Evolutionary conservation across 2,329 filamentous ascomycete species (phyloP), one percentile per base, ranked within the genome.

Genomic region (Parastagonospora avenae): DNA sequence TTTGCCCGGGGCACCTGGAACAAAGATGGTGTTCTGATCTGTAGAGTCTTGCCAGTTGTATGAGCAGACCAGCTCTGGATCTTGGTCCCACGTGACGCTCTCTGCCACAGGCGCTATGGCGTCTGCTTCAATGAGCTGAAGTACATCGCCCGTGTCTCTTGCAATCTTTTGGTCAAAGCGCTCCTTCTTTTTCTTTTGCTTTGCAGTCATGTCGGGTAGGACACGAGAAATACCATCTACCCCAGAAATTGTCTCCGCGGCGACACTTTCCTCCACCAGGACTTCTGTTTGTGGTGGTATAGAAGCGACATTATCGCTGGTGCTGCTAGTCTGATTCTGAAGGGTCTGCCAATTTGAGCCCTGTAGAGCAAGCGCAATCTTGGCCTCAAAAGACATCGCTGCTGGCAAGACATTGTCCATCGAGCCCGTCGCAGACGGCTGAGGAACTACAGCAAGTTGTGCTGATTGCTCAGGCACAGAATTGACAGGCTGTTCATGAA

Each of bases 21-120:
- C 66, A 35, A 64, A 68, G 4, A 70, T 66, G 0, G 59, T 64
- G 37, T 69, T 69, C 14, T 58, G 55, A 11, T 65, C 56, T 1
- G 40, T 44, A 2, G 52, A 48, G n/a, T 54, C 53, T 29, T 58
- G 52, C 67, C 65, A 70, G 42, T 69, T 70, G 57, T 69, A 70
- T 15, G 47, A 60, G 31, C 65, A 69, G 4, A 70, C 32, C 4
- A 69, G 33, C n/a, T 70, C 63, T 5, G 62, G 59, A 2, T 66
- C 62, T 30, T 49, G 24, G 6, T 67, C 56, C 64, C 66, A 70
- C n/a, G 49, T 53, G 8, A 68, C 57, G 4, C 47, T 42, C 28
- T 45, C 35, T 8, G 46, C 10, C 8, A 54, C 42, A 10, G 63
- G 59, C 8, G 14, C 35, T 24, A 67, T 46, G 1, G 55, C 19